phyloP scores from a whole-genome alignment of 805 yeast genomes.

The Metschnikowia sp. region DNA sequence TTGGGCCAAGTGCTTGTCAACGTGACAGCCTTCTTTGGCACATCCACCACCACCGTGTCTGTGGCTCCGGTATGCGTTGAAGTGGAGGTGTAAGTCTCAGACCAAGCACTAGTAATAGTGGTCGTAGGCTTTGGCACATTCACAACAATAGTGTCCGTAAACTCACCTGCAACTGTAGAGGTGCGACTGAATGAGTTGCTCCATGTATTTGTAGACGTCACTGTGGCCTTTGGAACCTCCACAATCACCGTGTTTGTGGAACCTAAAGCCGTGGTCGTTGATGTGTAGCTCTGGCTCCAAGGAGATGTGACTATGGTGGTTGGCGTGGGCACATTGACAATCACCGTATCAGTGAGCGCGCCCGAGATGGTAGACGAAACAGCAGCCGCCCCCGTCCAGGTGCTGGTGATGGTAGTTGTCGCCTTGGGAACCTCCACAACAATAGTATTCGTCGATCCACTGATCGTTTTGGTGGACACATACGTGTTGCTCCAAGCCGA shows the following conservation, averaged over 20 bases:
- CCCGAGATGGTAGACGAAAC: too few relatives aligned
- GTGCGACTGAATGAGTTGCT: too few relatives aligned
- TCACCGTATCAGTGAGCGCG: slow-evolving; percentile 5
- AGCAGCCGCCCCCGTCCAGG: neutral
- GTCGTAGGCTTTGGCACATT: too few relatives aligned
- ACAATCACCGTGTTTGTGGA: too few relatives aligned
- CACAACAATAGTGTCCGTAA: neutral
- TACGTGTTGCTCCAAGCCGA: slow-evolving; percentile 5
- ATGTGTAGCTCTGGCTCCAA: slow-evolving; percentile 7
- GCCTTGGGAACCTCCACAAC: slow-evolving; percentile 11
- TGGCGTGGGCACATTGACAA: slow-evolving; percentile 11
- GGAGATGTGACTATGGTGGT: slow-evolving; percentile 2
- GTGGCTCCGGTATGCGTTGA: too few relatives aligned
- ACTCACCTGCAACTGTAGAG: neutral
- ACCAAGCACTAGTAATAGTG: too few relatives aligned
- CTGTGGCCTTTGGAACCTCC: too few relatives aligned
- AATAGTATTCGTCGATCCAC: slow-evolving; percentile 2
- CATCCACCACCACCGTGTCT: too few relatives aligned
- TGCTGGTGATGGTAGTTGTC: slow-evolving; percentile 12
- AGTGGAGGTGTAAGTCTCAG: too few relatives aligned
- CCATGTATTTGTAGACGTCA: too few relatives aligned
- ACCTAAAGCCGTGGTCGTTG: neutral
- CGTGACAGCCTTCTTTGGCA: too few relatives aligned
- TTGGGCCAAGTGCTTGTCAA: neutral
- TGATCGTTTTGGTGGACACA: slow-evolving; percentile 1